These are phyloP conservation scores for Arctium lappa DNA, from an alignment of 129 eudicot species.

Conservation along the genomic window DNA sequence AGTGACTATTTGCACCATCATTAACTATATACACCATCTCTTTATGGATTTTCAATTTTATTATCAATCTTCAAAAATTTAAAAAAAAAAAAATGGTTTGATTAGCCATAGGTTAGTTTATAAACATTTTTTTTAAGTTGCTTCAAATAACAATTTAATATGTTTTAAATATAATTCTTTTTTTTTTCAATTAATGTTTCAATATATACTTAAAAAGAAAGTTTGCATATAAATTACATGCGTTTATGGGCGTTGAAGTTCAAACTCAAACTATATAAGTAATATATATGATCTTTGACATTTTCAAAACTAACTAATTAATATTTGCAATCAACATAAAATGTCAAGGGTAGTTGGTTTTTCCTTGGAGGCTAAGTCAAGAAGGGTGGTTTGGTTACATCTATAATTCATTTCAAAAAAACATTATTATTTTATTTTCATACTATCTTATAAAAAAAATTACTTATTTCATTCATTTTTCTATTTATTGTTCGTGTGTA, in stretches of 20 bases:
- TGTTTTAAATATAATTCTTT: no score
- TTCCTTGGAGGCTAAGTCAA: conserved; percentile 30
- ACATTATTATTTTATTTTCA: neutral
- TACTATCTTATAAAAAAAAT: no score
- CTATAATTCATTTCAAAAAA: neutral
- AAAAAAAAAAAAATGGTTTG: no score
- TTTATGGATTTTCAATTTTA: neutral
- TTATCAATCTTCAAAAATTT: no score
- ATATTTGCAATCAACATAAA: conserved; percentile 9
- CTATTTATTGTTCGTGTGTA: neutral
- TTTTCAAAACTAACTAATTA: conserved; percentile 9
- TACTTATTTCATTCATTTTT: no score
- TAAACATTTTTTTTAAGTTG: neutral
- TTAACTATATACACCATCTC: neutral
- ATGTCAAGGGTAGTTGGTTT: conserved; percentile 37
- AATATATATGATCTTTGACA: conserved; percentile 15
- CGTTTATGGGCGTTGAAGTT: conserved; percentile 15
- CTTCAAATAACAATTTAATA: no score
- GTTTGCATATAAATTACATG: neutral
- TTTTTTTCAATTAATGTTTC: no score
- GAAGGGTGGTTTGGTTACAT: conserved; percentile 26
- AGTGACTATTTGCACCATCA: neutral
- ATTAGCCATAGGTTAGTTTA: neutral
- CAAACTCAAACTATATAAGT: conserved; percentile 13
- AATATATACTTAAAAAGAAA: neutral